A percentile compares a stretch with the other conserved stretches of the same genome.
Evolutionary conservation across 2,329 filamentous ascomycete genomes (phyloP).

Genomic region (Calonectria pseudoturangicola): DNA sequence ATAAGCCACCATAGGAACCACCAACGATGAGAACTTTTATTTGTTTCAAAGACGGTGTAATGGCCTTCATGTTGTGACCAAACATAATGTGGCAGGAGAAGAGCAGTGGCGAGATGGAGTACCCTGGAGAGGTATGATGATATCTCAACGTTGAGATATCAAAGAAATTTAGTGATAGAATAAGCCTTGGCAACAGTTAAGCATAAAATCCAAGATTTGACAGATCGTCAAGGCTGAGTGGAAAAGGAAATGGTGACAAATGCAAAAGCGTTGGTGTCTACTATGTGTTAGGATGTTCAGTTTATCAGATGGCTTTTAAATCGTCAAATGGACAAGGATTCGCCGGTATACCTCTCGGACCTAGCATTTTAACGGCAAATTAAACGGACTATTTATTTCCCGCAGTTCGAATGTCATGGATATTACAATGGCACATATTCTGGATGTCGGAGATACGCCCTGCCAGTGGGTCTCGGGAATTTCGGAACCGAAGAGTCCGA

Average conservation of each 20-base stretch:
- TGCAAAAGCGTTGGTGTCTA: too few relatives aligned
- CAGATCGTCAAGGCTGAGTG: too few relatives aligned
- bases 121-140: background rate
- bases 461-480: background rate
- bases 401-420: background rate
- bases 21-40: conserved; percentile 77
- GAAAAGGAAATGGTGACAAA: too few relatives aligned
- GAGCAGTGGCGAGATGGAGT: background rate
- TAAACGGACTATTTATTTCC: background rate
- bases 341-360: background rate
- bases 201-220: too few relatives aligned
- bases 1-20: conserved; percentile 82
- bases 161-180: too few relatives aligned
- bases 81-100: background rate
- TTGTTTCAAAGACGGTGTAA: background rate
- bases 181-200: too few relatives aligned
- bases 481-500: background rate
- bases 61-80: background rate
- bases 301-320: background rate
- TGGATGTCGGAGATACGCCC: background rate
- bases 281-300: background rate
- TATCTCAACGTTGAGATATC: too few relatives aligned
- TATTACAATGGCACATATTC: background rate
- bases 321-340: background rate
- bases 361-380: background rate